phyloP scores from a whole-genome alignment of 768 basidiomycete species.

The Hypholoma fasciculare region DNA sequence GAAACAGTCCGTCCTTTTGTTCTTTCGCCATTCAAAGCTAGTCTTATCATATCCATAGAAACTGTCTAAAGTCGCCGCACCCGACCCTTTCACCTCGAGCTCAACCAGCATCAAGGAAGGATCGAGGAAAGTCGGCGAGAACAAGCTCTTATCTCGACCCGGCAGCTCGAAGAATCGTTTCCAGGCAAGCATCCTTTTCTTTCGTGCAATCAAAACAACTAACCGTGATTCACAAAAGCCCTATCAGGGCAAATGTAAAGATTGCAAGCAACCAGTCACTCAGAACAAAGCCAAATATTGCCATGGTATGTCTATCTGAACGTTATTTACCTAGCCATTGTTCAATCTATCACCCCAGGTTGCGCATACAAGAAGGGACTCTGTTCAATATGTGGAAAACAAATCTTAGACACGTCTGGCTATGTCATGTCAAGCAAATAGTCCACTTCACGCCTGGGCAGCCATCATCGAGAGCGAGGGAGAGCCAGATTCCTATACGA shows the following conservation, averaged over 20 bases:
- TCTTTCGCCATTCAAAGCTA: conserved; percentile 15
- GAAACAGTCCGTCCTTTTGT: conserved; percentile 54
- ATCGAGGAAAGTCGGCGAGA: conserved; percentile 79
- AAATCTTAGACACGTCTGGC: conserved; percentile 80
- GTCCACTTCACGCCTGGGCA: conserved; percentile 1
- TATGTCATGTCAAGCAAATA: conserved; percentile 88
- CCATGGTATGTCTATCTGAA: conserved; percentile 57
- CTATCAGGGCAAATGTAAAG: conserved; percentile 85
- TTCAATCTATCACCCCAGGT: conserved; percentile 40
- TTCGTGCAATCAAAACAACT: conserved; percentile 21
- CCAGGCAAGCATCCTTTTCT: conserved; percentile 49
- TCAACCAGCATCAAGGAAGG: conserved; percentile 78
- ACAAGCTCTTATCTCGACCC: conserved; percentile 73
- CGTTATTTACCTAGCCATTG: conserved; percentile 5
- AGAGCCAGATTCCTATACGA: conserved; percentile 8
- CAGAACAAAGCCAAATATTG: conserved; percentile 91
- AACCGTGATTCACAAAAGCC: conserved; percentile 49
- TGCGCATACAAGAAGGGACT: conserved; percentile 88
- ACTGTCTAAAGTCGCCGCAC: conserved; percentile 88
- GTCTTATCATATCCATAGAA: conserved; percentile 53
- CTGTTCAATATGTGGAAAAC: conserved; percentile 86
- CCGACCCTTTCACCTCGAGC: conserved; percentile 81
- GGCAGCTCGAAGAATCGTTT: conserved; percentile 76
- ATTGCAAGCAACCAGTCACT: conserved; percentile 80
- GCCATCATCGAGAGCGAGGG: background rate